Evolutionary conservation across 139 green algal species (phyloP).

Genomic region (Ettlia oleoabundans): DNA sequence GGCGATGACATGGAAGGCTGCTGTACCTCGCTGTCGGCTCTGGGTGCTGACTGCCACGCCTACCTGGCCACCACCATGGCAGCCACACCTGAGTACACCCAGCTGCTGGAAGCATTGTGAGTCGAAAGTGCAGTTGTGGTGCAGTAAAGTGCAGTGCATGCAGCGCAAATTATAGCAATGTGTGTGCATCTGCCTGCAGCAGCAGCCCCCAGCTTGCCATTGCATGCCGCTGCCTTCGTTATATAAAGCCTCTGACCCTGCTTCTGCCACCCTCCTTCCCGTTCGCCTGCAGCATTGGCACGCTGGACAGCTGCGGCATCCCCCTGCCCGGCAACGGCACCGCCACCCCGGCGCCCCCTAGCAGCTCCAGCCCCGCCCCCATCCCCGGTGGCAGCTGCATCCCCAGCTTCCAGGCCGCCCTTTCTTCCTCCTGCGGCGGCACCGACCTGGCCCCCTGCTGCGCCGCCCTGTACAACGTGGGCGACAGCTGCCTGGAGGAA

Average conservation of each 20-base stretch:
- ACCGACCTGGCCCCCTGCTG: neutral
- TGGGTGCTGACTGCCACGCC: too few species aligned
- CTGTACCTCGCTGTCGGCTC: neutral
- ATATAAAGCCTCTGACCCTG: neutral
- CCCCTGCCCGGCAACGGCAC: neutral
- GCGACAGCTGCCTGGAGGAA: neutral
- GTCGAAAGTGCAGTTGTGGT: neutral
- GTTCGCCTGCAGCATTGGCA: neutral
- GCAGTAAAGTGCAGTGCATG: too few species aligned
- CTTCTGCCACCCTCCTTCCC: neutral
- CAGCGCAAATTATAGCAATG: too few species aligned
- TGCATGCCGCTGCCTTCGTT: neutral
- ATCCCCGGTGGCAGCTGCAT: neutral
- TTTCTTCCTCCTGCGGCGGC: neutral
- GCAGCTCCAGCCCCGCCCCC: neutral
- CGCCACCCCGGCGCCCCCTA: neutral
- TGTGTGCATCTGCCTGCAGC: too few species aligned
- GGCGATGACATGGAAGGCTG: neutral
- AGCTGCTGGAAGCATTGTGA: neutral
- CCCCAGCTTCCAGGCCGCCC: neutral
- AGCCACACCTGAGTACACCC: neutral
- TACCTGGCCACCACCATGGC: neutral
- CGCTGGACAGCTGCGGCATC: neutral
- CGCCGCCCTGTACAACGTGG: neutral
- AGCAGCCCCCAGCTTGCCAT: too few species aligned